Evolutionary conservation across 1,284 basidiomycete species (phyloP), one percentile per base, ranked within the genome.

Genomic region (Salmacisia buchloeana): DNA sequence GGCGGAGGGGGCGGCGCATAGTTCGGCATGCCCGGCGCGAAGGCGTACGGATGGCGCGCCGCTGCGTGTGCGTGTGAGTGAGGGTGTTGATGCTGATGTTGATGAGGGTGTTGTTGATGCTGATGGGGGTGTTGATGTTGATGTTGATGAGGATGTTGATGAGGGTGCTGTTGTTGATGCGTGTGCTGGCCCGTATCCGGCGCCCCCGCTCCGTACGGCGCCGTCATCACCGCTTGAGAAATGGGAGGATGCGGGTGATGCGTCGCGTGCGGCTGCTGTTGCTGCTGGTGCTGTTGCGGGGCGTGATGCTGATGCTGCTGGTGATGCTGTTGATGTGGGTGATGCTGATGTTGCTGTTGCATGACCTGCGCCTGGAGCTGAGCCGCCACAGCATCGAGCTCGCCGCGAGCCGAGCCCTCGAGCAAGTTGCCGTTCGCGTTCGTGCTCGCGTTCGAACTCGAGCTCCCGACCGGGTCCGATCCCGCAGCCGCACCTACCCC

Each of bases 71-170:
- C n/a, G n/a, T n/a, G n/a, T n/a, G n/a, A n/a, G n/a, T n/a, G n/a
- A n/a, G n/a, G 49, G 4, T 54, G 49, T 29, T 54, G 49, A 15
- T 54, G 46, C 27, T 49, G 46, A 2, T 49, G 46, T 29, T 49
- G 46, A 12, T 43, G 41, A 9, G 18, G 41, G 10, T 12, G 12
- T 7, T 43, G 41, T 6, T 43, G 41, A 7, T 43, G 41, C 10
- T 43, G 41, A 15, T 43, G 41, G 18, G 18, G 41, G 18, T 43
- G 41, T 5, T 43, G 41, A 6, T 43, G 41, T 6, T 43, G 41
- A 7, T 43, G 41, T 18, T 43, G 41, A 15, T 43, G 41, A 6
- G 18, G 41, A 6, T 43, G 41, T n/a, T 43, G 41, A 43, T 15
- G 12, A 12, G 18, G 41, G 41, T 9, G 10, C 18, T 43, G 41